phyloP scores from a whole-genome alignment of 371 early-diverging fungal species.

The Capillidium rhysosporum region DNA sequence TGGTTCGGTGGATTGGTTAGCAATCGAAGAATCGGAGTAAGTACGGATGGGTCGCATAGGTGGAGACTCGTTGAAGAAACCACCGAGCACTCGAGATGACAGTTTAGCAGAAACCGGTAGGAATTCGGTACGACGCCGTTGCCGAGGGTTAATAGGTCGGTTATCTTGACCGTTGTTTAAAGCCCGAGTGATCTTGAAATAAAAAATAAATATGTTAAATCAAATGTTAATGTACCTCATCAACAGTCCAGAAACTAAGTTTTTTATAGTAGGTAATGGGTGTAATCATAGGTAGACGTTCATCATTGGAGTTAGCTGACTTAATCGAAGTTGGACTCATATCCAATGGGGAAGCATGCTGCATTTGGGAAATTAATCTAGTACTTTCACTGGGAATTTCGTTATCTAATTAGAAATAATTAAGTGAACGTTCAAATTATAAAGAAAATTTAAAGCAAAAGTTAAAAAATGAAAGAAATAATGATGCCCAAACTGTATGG shows the following conservation, averaged over 20 bases:
- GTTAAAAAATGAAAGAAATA: not conserved
- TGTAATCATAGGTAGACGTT: not conserved
- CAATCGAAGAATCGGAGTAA: not conserved
- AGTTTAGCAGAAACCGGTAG: conserved; percentile 7
- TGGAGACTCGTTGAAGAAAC: not conserved
- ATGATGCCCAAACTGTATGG: not conserved
- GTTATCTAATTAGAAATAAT: not conserved
- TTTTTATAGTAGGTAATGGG: conserved; percentile 5
- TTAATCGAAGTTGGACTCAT: not conserved
- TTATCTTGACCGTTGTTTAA: no score
- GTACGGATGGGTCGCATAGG: conserved; percentile 4
- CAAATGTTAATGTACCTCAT: not conserved
- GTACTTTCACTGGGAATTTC: not conserved
- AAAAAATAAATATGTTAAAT: not conserved
- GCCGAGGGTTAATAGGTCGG: not conserved
- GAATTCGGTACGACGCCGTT: conserved; percentile 4
- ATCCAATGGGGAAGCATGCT: not conserved
- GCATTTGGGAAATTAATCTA: not conserved
- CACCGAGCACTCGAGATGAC: not conserved
- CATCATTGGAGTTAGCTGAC: no score
- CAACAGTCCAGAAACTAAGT: conserved; percentile 4
- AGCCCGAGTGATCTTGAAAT: no score
- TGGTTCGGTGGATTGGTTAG: no score
- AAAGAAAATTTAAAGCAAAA: not conserved
- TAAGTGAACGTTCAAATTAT: not conserved